Evolutionary conservation across 495 filamentous ascomycete species (phyloP), one percentile per base, ranked within the genome.

Genomic region (Annulohypoxylon stygium): DNA sequence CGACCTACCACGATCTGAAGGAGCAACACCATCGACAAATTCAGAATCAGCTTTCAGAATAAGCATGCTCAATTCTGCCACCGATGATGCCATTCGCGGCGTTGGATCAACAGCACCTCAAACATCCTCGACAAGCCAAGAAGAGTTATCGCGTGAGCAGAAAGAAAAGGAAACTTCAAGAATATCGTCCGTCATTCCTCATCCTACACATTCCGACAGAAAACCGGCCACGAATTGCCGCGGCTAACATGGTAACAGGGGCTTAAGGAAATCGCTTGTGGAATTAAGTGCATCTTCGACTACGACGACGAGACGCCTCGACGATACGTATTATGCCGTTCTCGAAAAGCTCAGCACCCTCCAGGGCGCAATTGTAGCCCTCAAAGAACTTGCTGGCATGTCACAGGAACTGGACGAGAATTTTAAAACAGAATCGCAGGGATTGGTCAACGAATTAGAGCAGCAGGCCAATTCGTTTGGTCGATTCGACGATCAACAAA

Each of bases 241-340:
- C 65, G 34, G 43, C 75, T 78, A 65, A 78, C 61, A 23, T 54
- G n/a, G 9, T 39, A 71, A 69, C 54, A 86, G 85, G 64, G 81
- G 78, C 39, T 65, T 87, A 10, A 79, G 77, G 64, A 80, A 80
- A 61, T 81, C 84, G 0, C 73, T 88, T 16, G 50, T 75, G 50
- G 78, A 83, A 26, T 77, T 89, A 14, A 81, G 81, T 25, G 75
- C 73, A 10, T 83, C 84, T 65, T 84, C 85, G 8, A 83, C 79
- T 47, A 86, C 86, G 39, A 89, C 89, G 3, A 96, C 90, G 18
- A 87, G 88, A 69, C 88, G 88, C 50, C 86, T 98, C n/a, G 93
- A 97, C 76, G 91, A 92, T 73, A 94, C 91, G 0, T 97, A 97
- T 82, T 94, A 95, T 75, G 90, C 91, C 3, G 85, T 98, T 4